Conservation (phyloP, 1,284 basidiomycete species). For the Phellopilus nigrolimitatus region DNA sequence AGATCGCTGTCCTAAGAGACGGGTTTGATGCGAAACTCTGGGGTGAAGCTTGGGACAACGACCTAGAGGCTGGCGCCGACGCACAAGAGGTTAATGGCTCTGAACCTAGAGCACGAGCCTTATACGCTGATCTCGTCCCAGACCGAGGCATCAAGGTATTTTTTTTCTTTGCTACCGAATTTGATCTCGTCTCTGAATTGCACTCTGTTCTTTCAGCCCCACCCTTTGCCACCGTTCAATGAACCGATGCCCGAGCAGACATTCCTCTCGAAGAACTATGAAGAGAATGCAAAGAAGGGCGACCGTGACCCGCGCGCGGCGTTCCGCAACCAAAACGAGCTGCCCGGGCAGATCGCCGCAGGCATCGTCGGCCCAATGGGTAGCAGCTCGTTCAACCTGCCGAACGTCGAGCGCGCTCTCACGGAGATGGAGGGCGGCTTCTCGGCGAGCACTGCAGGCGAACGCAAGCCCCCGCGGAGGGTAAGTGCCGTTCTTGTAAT, state of each 20-base stretch:
- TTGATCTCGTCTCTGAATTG: background rate
- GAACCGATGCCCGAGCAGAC: conserved; percentile 78
- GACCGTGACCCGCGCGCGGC: conserved; percentile 85
- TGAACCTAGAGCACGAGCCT: conserved; percentile 47
- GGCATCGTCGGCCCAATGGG: conserved; percentile 88
- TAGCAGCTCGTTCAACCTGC: conserved; percentile 75
- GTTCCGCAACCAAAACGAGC: conserved; percentile 69
- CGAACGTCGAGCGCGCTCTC: conserved; percentile 81
- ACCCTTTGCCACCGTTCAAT: conserved; percentile 69
- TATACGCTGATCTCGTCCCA: conserved; percentile 61
- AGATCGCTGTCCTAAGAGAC: conserved; percentile 87
- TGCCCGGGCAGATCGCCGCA: conserved; percentile 40
- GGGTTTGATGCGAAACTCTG: conserved; percentile 84
- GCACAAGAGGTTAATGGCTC: conserved; percentile 36
- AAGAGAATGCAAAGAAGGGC: conserved; percentile 82
- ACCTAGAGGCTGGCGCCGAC: conserved; percentile 38
- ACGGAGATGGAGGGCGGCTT: conserved; percentile 69
- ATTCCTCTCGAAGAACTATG: conserved; percentile 85
- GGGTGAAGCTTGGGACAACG: conserved; percentile 80
- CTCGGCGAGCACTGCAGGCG: conserved; percentile 7
- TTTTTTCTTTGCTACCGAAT: background rate
- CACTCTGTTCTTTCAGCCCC: conserved; percentile 47
- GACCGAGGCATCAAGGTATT: conserved; percentile 67
- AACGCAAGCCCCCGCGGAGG: conserved; percentile 23
- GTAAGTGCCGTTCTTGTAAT: conserved; percentile 21